These are phyloP conservation scores for Apiospora marii DNA, from an alignment of 2,329 filamentous ascomycete species.

Conservation along the genomic window DNA sequence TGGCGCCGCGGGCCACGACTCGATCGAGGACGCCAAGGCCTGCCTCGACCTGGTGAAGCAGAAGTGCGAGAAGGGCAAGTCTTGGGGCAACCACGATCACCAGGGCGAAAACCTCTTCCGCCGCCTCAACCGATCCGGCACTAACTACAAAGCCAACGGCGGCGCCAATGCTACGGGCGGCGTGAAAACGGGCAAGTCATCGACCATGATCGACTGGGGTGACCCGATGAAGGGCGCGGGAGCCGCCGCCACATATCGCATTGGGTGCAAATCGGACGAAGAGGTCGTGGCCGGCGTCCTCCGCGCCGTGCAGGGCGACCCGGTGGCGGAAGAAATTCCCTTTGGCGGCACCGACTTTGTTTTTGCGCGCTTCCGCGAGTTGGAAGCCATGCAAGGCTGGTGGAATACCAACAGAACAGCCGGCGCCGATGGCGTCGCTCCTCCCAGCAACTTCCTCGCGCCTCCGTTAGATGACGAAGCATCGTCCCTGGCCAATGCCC, in stretches of 20 bases:
- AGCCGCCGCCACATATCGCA: constrained; percentile 61
- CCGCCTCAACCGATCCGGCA: constrained; percentile 72
- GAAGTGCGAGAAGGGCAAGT: constrained; percentile 91
- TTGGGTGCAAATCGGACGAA: constrained; percentile 66
- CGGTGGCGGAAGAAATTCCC: constrained; percentile 63
- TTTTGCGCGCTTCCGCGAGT: constrained; percentile 70
- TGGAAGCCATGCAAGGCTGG: constrained; percentile 72
- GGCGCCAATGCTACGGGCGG: constrained; percentile 65
- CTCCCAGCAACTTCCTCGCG: constrained; percentile 44
- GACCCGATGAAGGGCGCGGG: constrained; percentile 70
- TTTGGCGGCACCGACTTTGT: constrained; percentile 71
- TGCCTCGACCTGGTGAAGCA: constrained; percentile 93
- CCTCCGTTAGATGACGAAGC: constrained; percentile 26
- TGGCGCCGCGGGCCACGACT: constrained; percentile 77
- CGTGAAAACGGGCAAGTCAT: constrained; percentile 64
- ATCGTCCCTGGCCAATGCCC: constrained; percentile 54
- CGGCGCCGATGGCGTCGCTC: constrained; percentile 43
- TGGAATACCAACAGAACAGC: constrained; percentile 66
- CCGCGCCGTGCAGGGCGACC: constrained; percentile 66
- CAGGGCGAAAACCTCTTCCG: constrained; percentile 90
- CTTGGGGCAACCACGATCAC: constrained; percentile 82
- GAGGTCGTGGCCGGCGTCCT: constrained; percentile 63
- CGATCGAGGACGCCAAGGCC: constrained; percentile 88
- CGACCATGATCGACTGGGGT: constrained; percentile 89
- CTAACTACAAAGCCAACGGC: constrained; percentile 67